Conservation (phyloP, 2,329 filamentous ascomycete genomes). For the Alternaria solani region DNA sequence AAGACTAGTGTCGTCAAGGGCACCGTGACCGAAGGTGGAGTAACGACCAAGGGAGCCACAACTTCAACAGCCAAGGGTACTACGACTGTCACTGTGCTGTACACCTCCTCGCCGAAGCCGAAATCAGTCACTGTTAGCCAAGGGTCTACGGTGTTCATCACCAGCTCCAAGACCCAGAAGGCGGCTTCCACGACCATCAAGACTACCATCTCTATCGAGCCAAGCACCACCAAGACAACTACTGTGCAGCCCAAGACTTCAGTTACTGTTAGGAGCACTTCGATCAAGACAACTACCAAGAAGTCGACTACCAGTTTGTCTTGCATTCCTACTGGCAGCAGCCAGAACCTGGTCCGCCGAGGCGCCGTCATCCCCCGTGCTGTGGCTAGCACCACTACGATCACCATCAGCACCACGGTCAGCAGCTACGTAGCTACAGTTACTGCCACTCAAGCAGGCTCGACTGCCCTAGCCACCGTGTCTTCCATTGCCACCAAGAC, state of each 20-base stretch:
- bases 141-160: conserved; percentile 26
- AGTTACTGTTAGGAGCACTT: conserved; percentile 27
- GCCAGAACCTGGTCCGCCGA: conserved; percentile 21
- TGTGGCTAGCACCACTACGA: conserved; percentile 27
- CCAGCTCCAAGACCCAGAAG: conserved; percentile 26
- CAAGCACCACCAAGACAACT: conserved; percentile 34
- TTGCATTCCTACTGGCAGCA: conserved; percentile 36
- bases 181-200: conserved; percentile 21
- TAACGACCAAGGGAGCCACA: conserved; percentile 27
- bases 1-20: conserved; percentile 25
- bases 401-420: conserved; percentile 35
- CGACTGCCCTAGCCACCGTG: conserved; percentile 23
- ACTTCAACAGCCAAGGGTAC: conserved; percentile 24
- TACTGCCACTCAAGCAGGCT: conserved; percentile 22
- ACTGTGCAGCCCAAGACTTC: conserved; percentile 30
- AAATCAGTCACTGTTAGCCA: conserved; percentile 34
- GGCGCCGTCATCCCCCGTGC: conserved; percentile 26
- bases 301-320: conserved; percentile 36
- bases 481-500: conserved; percentile 19
- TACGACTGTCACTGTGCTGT: conserved; percentile 29
- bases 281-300: conserved; percentile 40
- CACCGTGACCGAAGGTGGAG: conserved; percentile 20
- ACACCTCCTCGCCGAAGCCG: conserved; percentile 35
- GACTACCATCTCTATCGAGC: conserved; percentile 17
- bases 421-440: conserved; percentile 31